phyloP scores from a whole-genome alignment of 2,329 filamentous ascomycete species.

The Penicillium sclerotigenum region DNA sequence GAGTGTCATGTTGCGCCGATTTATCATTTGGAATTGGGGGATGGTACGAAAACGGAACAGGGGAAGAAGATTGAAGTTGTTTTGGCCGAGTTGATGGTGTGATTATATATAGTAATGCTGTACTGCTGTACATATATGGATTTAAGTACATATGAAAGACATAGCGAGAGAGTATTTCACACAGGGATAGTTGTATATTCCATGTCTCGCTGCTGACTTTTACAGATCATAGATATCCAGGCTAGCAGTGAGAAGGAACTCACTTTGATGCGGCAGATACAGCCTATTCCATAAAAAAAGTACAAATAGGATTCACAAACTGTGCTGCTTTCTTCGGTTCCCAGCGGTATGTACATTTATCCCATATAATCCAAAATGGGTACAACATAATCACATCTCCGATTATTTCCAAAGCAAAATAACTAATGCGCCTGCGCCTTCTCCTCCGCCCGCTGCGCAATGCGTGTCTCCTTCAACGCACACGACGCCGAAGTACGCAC shows the following conservation, averaged over 20 bases:
- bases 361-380: background rate
- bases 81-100: conserved; percentile 26
- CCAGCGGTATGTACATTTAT: background rate
- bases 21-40: conserved; percentile 38
- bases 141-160: background rate
- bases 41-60: conserved; percentile 39
- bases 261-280: too few species aligned
- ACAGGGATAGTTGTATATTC: background rate
- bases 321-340: too few species aligned
- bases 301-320: too few species aligned
- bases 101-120: background rate
- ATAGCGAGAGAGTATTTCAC: background rate
- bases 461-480: conserved; percentile 24
- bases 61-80: conserved; percentile 39
- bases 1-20: conserved; percentile 45
- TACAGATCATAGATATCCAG: background rate
- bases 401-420: background rate
- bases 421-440: background rate
- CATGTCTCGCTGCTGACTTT: background rate
- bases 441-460: conserved; percentile 20
- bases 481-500: conserved; percentile 29
- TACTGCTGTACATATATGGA: background rate
- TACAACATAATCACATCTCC: background rate
- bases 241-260: too few species aligned
- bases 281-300: too few species aligned